Evolutionary conservation across 768 basidiomycete genomes (phyloP), one percentile per base, ranked within the genome.

Genomic region (Hericium erinaceus): DNA sequence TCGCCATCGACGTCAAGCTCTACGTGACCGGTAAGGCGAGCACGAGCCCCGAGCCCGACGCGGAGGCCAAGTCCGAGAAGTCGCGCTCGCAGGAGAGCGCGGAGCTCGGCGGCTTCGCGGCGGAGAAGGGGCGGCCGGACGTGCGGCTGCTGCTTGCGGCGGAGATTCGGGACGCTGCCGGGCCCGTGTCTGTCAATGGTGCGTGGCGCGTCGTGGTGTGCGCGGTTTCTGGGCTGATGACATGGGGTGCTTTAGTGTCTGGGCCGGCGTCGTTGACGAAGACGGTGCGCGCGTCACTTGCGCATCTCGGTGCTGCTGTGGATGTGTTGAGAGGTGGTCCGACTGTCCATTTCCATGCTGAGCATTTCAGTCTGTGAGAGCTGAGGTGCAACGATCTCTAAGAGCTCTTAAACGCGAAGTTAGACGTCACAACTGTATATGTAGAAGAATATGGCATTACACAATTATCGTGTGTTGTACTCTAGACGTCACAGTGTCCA

Each of bases 141-240:
- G 49, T 71, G 44, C 41, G 24, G 46, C 24, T 39, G 12, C 57
- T 71, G 37, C 60, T 71, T 39, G 60, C 66, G 33, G 62, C 65
- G 16, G 66, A 66, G 54, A 56, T 71, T 11, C 39, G 44, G 10
- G 50, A 52, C 10, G 62, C 67, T 13, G 56, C 44, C 20, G 68
- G 68, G 6, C 63, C 67, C 3, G 67, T 71, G n/a, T 68, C 70
- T 10, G 68, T 71, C 7, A 67, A 71, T 58, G 66, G 70, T 71
- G 33, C 52, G 39, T 49, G 26, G n/a, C 54, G 16, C 26, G n/a
- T 26, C 46, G 16, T 12, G 20, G 26, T 26, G 26, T 40, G 26
- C 20, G 37, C 51, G 28, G n/a, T 33, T 33, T 41, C 20, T 22
- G 28, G n/a, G 12, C 15, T 26, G 22, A 24, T 22, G 15, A 38